These are phyloP conservation scores for Hirschioporus abietinus DNA, from an alignment of 768 basidiomycete species.

Conservation along the genomic window DNA sequence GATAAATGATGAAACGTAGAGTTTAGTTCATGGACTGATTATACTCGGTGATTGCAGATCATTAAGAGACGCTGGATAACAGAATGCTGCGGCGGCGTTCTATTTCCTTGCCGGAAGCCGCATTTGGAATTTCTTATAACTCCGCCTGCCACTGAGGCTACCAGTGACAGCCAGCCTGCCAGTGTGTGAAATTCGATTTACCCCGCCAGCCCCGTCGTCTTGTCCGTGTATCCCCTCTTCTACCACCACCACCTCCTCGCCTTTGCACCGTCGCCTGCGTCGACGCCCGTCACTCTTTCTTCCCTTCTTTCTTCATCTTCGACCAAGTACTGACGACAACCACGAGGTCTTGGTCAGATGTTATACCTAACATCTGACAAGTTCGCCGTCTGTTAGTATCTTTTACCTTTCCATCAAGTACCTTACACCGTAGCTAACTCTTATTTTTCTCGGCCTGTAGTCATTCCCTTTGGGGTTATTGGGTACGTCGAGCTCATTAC, in stretches of 20 bases:
- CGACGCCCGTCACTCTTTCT: slow-evolving; percentile 16
- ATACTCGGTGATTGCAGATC: neutral
- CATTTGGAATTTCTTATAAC: neutral
- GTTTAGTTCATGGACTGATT: too few species aligned
- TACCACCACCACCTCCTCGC: neutral
- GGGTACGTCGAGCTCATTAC: slow-evolving; percentile 43
- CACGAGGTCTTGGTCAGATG: slow-evolving; percentile 36
- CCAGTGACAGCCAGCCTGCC: neutral
- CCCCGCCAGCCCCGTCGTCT: neutral
- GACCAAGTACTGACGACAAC: slow-evolving; percentile 14
- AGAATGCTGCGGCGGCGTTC: neutral
- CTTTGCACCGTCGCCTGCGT: slow-evolving; percentile 14
- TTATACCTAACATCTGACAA: slow-evolving; percentile 87
- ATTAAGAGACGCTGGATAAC: neutral
- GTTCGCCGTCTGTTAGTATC: slow-evolving; percentile 80
- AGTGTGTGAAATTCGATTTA: neutral
- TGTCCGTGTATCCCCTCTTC: neutral
- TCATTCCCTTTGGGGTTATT: slow-evolving; percentile 86
- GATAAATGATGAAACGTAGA: neutral
- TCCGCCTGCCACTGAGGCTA: neutral
- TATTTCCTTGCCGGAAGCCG: neutral
- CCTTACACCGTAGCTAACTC: slow-evolving; percentile 8
- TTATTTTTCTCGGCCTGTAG: slow-evolving; percentile 33
- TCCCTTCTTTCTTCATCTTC: slow-evolving; percentile 8
- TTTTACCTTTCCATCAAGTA: slow-evolving; percentile 7